Conservation (phyloP, 1,139 yeast species). For the Nakaseomyces delphensis region DNA sequence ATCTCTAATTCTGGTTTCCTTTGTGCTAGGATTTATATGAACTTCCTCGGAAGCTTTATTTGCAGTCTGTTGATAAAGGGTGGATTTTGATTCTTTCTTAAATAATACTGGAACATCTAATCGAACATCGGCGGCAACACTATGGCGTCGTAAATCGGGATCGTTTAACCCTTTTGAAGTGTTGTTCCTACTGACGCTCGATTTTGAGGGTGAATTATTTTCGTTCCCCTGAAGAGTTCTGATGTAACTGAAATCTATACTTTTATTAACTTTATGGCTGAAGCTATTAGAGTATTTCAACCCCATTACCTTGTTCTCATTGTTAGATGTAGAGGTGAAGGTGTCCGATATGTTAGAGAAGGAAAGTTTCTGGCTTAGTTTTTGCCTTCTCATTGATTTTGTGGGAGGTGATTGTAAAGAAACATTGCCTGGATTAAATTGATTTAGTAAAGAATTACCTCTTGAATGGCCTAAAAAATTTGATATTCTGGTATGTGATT, state of each 20-base stretch:
- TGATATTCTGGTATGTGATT: slow-evolving; percentile 15
- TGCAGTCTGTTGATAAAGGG: not conserved
- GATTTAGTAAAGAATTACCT: slow-evolving; percentile 18
- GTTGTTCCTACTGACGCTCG: slow-evolving; percentile 11
- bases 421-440: slow-evolving; percentile 1
- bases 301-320: slow-evolving; percentile 7
- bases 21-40: slow-evolving; percentile 2
- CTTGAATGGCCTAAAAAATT: slow-evolving; percentile 14
- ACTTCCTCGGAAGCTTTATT: slow-evolving; percentile 9
- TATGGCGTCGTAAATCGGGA: slow-evolving; percentile 17
- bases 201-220: slow-evolving; percentile 26
- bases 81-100: slow-evolving; percentile 1
- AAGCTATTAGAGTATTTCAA: slow-evolving; percentile 9
- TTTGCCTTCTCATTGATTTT: slow-evolving; percentile 23
- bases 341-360: slow-evolving; percentile 27
- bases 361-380: slow-evolving; percentile 27
- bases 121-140: slow-evolving; percentile 16
- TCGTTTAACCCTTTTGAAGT: slow-evolving; percentile 10
- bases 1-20: not conserved
- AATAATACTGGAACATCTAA: not conserved
- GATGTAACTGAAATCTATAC: slow-evolving; percentile 29
- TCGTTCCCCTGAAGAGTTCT: slow-evolving; percentile 23
- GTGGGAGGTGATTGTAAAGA: slow-evolving; percentile 28
- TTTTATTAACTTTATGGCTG: slow-evolving; percentile 20
- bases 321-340: slow-evolving; percentile 5